Base-by-base conservation (phyloP, 2,329 filamentous ascomycete species). In the Periconia macrospinosa region DNA sequence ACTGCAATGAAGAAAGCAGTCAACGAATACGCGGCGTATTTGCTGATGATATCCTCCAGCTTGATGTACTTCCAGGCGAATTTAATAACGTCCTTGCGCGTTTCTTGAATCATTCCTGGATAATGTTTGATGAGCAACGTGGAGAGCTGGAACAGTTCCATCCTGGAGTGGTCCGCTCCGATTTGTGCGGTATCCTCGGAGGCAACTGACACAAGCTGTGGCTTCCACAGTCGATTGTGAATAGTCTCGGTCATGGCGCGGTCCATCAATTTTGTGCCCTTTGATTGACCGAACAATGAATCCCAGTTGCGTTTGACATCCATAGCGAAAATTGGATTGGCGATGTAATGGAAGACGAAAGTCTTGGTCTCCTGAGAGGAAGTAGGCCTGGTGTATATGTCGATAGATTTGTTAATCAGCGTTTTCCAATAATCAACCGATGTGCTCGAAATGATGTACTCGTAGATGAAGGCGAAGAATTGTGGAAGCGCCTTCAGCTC, bases 21-120 rank as follows among this genome's bases (percentile, higher is more conserved):
- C 6, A 99, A 86, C 6, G 97, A 93, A 66, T 99, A 99, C 2
- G 94, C 92, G 0, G 93, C 94, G 72, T 97, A 94, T 74, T 99
- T 99, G 79, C 97, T 99, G 78, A 99, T 96, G 53, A 96, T 90
- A 73, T 99, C 94, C 68, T 99, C 95, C n/a, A 99, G 83, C 58
- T 70, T 69, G 66, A 99, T 99, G 70, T 96, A 97, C 17, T 92
- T 96, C 94, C 94, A 99, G 2, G 92, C 92, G 74, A 97, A 99
- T 75, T 97, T 97, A 69, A 99, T 99, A 57, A 99, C 93, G 60
- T 99, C 94, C 75, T 99, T 99, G 37, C 95, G 87, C 2, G 91
- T 88, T 66, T 97, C 94, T 62, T 95, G 90, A 1, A 99, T 83
- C 50, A 92, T 89, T 30, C 85, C 84, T 66, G 93, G 87, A 67